Evolutionary conservation across 1,139 yeast species (phyloP), one percentile per base, ranked within the genome.

Genomic region (Candida labiduridarum): DNA sequence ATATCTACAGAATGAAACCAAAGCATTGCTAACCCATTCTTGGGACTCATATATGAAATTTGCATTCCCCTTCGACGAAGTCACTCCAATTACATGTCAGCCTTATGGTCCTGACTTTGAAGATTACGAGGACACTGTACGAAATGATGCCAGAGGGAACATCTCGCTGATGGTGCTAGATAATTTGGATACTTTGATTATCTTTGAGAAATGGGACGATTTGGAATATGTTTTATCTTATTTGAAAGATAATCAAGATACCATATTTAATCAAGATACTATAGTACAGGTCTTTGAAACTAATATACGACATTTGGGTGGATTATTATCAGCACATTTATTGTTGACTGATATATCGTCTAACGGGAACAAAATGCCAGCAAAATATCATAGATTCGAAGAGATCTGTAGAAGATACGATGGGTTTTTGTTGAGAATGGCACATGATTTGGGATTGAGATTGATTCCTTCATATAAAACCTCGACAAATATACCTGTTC

Each of bases 61-160:
- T 60, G 97, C 91, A 1, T 90, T 82, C 60, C 98, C 98, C 0
- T 80, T 73, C 25, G 98, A 92, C 66, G 97, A 90, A 62, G 82
- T 92, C 7, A 69, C 78, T 41, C 97, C 98, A 0, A 62, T 89
- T 4, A 65, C 85, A 0, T 92, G 98, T 63, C 67, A 66, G 25
- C 87, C 92, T 0, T 80, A 83, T 49, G 87, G 86, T 1, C 83
- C 90, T 7, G 89, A 89, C 61, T 74, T 66, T 49, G 64, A 66
- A 0, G 76, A 88, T 58, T 64, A 75, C 1, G 60, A 67, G 5
- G 85, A 90, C 59, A 73, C 82, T 1, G 82, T 81, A 16, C 71
- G 88, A 47, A 90, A 90, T 62, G 98, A 92, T 63, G 95, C 88
- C 0, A 68, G 90, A 70, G 97, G 97, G 0, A 91, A 90, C 60